These are phyloP conservation scores for Dictyostelium citrinum DNA, from an alignment of 78 protist species.

Conservation along the genomic window DNA sequence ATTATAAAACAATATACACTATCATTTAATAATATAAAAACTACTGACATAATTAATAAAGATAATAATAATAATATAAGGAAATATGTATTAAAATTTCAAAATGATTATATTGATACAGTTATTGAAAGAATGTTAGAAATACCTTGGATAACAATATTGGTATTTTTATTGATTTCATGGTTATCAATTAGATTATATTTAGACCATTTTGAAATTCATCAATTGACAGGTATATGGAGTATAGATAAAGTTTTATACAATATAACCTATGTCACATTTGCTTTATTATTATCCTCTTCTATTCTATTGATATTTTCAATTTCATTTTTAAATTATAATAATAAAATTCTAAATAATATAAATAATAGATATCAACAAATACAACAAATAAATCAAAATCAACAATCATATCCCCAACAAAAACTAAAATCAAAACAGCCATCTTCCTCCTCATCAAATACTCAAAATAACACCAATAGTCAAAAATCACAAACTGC, in stretches of 20 bases:
- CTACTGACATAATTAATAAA: background rate
- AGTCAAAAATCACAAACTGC: background rate
- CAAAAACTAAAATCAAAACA: background rate
- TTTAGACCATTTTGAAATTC: slow-evolving; percentile 3
- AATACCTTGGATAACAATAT: background rate
- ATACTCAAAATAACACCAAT: background rate
- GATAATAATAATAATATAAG: background rate
- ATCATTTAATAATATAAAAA: background rate
- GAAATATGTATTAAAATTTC: background rate
- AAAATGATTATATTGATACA: background rate
- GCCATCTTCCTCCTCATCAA: background rate
- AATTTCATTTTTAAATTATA: slow-evolving; percentile 3
- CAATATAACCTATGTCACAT: background rate
- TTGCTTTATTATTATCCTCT: background rate
- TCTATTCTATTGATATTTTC: background rate
- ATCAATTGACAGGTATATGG: background rate
- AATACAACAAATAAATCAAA: background rate
- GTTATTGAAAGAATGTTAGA: background rate
- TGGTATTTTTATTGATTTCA: background rate
- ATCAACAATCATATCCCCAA: background rate
- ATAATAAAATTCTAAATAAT: background rate
- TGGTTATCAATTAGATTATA: slow-evolving; percentile 22
- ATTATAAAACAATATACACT: background rate
- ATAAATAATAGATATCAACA: background rate
- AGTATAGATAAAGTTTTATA: background rate